Evolutionary conservation across 768 basidiomycete species (phyloP).

Genomic region (Tulasnella sp.): DNA sequence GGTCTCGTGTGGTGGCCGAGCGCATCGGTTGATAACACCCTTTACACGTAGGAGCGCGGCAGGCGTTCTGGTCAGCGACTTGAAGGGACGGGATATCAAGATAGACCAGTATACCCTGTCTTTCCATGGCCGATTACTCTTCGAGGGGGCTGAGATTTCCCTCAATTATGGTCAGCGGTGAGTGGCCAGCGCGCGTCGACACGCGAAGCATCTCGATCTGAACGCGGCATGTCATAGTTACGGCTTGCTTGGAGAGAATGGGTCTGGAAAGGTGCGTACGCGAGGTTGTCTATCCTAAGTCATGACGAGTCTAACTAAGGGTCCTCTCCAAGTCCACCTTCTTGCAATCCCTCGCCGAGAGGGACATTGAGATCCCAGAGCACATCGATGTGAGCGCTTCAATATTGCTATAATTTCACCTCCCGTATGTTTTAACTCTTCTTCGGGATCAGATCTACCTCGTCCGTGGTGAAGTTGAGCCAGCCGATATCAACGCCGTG

Average conservation of each 20-base stretch:
- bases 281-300: neutral
- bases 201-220: neutral
- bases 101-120: constrained; percentile 92
- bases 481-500: constrained; percentile 88
- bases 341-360: constrained; percentile 88
- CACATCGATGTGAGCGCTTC: constrained; percentile 62
- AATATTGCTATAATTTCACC: neutral
- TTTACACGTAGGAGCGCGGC: constrained; percentile 55
- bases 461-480: constrained; percentile 91
- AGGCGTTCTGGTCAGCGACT: constrained; percentile 87
- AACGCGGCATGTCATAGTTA: constrained; percentile 35
- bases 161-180: constrained; percentile 77
- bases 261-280: constrained; percentile 81
- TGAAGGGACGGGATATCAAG: constrained; percentile 91
- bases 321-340: constrained; percentile 64
- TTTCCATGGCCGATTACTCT: constrained; percentile 84
- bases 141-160: constrained; percentile 56
- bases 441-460: constrained; percentile 58
- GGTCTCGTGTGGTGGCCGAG: neutral
- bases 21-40: neutral
- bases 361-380: constrained; percentile 85
- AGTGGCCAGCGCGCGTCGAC: neutral
- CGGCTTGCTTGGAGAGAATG: constrained; percentile 93
- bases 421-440: neutral
- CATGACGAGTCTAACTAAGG: neutral